Percentiles rank a stretch among this genome's conserved stretches.
These are phyloP conservation scores for Bacidia gigantensis DNA, from an alignment of 495 filamentous ascomycete species.

Conservation along the genomic window DNA sequence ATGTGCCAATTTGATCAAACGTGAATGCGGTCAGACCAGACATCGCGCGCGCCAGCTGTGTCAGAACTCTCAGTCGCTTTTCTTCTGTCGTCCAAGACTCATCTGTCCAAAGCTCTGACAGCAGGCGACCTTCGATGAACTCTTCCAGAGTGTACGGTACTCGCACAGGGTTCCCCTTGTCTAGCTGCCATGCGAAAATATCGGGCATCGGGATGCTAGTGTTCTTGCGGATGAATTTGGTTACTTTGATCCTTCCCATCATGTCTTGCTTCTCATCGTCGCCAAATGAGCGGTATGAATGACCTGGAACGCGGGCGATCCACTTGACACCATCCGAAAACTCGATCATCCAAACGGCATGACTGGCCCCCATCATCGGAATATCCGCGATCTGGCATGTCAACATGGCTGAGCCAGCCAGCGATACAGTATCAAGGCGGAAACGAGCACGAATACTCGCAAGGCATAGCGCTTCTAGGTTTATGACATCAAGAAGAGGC, in stretches of 20 bases:
- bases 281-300: slow-evolving; percentile 11
- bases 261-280: slow-evolving; percentile 6
- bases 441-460: not conserved
- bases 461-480: not conserved
- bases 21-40: slow-evolving; percentile 2
- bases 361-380: not conserved
- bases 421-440: not conserved
- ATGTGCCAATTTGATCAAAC: slow-evolving; percentile 1
- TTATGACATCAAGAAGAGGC: no score
- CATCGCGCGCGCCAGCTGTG: slow-evolving; percentile 4
- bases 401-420: not conserved
- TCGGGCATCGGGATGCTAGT: slow-evolving; percentile 23
- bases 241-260: slow-evolving; percentile 17
- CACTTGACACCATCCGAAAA: slow-evolving; percentile 9
- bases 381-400: not conserved
- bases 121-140: slow-evolving; percentile 16
- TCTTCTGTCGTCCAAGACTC: slow-evolving; percentile 5
- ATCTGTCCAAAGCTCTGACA: slow-evolving; percentile 20
- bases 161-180: slow-evolving; percentile 6
- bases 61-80: not conserved
- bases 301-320: slow-evolving; percentile 10
- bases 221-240: slow-evolving; percentile 9
- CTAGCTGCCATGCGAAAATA: slow-evolving; percentile 15
- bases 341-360: slow-evolving; percentile 1
- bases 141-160: slow-evolving; percentile 6